Conservation (phyloP, 768 basidiomycete genomes). For the Cytidiella melzeri region DNA sequence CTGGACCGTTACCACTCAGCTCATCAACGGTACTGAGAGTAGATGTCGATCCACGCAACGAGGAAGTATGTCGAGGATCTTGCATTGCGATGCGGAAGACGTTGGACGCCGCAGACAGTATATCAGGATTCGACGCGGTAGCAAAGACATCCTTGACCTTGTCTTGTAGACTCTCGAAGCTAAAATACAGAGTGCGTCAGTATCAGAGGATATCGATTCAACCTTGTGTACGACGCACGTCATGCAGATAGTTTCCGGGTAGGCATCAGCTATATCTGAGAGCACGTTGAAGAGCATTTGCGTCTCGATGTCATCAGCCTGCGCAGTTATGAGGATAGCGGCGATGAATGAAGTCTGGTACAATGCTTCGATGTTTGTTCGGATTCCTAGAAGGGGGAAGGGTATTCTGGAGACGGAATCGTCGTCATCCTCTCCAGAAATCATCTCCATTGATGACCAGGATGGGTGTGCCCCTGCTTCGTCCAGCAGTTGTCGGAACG, state of each 20-base stretch:
- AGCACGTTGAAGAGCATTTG: conserved; percentile 75
- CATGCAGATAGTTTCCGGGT: conserved; percentile 68
- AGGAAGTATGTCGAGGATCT: conserved; percentile 39
- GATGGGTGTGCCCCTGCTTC: conserved; percentile 52
- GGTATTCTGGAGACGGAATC: conserved; percentile 46
- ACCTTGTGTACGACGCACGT: conserved; percentile 46
- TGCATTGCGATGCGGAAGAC: conserved; percentile 67
- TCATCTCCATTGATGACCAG: conserved; percentile 40
- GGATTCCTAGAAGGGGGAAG: conserved; percentile 52
- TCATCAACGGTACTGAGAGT: conserved; percentile 65
- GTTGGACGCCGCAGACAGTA: conserved; percentile 67
- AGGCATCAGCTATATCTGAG: conserved; percentile 57
- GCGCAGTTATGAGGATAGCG: conserved; percentile 67
- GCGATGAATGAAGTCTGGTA: conserved; percentile 70
- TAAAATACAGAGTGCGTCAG: conserved; percentile 25
- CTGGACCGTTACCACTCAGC: conserved; percentile 34
- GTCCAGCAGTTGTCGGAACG: conserved; percentile 55
- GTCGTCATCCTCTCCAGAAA: conserved; percentile 30
- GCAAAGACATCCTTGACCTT: conserved; percentile 68
- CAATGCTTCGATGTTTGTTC: conserved; percentile 59
- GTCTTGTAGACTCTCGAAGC: conserved; percentile 73
- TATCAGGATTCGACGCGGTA: conserved; percentile 62
- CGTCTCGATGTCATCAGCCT: conserved; percentile 77
- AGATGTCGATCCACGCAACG: conserved; percentile 50
- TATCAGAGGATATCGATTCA: background rate